These are phyloP conservation scores for Penstemon barbatus DNA, from an alignment of 257 asterid genomes.

Conservation along the genomic window DNA sequence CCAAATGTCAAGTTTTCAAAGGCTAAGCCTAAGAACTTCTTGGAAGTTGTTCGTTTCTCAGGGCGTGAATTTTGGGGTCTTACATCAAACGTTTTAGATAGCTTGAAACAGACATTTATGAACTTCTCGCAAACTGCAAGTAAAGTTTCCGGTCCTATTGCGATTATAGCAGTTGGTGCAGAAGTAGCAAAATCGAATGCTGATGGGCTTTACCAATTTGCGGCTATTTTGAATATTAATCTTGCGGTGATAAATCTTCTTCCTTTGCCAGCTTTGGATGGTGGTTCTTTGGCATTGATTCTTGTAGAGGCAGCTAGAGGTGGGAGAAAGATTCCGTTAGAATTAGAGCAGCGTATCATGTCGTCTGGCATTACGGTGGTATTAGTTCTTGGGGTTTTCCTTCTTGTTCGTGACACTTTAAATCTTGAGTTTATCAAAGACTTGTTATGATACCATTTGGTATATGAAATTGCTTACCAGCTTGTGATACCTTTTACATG, in stretches of 20 bases:
- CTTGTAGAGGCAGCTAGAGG: conserved; percentile 92
- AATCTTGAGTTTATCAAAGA: conserved; percentile 80
- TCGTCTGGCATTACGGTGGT: conserved; percentile 84
- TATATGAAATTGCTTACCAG: conserved; percentile 14
- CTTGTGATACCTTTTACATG: conserved; percentile 10
- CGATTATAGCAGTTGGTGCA: conserved; percentile 96
- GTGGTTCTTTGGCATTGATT: conserved; percentile 85
- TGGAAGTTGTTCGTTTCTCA: conserved; percentile 61
- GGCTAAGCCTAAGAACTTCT: conserved; percentile 53
- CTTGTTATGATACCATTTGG: conserved; percentile 51
- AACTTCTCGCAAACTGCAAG: conserved; percentile 92
- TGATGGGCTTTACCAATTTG: conserved; percentile 93
- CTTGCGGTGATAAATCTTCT: conserved; percentile 93
- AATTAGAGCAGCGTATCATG: conserved; percentile 86
- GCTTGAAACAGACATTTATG: conserved; percentile 77
- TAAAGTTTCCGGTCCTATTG: conserved; percentile 97
- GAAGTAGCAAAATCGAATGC: conserved; percentile 89
- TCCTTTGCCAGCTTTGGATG: conserved; percentile 94
- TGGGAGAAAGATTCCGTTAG: conserved; percentile 86
- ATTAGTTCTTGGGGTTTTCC: conserved; percentile 71
- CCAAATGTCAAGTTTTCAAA: conserved; percentile 73
- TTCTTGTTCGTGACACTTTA: conserved; percentile 86
- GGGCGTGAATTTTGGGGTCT: conserved; percentile 94
- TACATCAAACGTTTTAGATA: conserved; percentile 61
- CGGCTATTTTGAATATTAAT: conserved; percentile 81